Evolutionary conservation across 352 stramenopile species (phyloP), one percentile per base, ranked within the genome.

Genomic region (Phytophthora lateralis): DNA sequence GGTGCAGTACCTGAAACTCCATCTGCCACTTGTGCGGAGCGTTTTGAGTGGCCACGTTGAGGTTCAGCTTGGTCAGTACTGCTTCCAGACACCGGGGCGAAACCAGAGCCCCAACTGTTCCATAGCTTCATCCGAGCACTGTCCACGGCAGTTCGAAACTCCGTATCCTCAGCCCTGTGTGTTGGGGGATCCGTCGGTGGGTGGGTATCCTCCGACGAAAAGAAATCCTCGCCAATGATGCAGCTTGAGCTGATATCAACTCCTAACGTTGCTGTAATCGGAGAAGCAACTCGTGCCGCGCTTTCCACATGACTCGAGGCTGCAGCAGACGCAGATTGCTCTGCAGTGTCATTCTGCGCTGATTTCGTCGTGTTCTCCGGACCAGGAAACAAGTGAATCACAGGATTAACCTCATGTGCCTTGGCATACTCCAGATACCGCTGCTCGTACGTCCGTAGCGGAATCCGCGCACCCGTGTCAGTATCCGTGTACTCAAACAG

Each of bases 401-500:
- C 53, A 7, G 75, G 73, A 17, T 81, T 65, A 0, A 69, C 44
- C 11, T 71, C 62, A 29, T 74, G 47, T 0, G 58, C 66, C 32
- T 70, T 58, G 14, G 80, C 63, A 37, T 77, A 86, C 3, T 73
- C 34, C 37, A 80, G 47, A 60, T 89, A 91, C 39, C 78, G 68
- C 41, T 73, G 43, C 41, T 80, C 66, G 52, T 91, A 91, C n/a
- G 29, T 48, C 5, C 51, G 55, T 3, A 61, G 5, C 21, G 69
- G 46, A 6, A 91, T 77, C 18, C 55, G 39, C 11, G 67, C 59
- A 2, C 66, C 63, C 14, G 78, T 88, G 30, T 47, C 63, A 1
- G 71, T 66, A 44, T 91, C 78, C 9, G 63, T 82, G 48, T 91
- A 91, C 59, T 82, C 43, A 38, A 83, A 75, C 11, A 71, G n/a